Conservation (phyloP, 371 early-diverging fungal species). For the Cladochytrium tenue region DNA sequence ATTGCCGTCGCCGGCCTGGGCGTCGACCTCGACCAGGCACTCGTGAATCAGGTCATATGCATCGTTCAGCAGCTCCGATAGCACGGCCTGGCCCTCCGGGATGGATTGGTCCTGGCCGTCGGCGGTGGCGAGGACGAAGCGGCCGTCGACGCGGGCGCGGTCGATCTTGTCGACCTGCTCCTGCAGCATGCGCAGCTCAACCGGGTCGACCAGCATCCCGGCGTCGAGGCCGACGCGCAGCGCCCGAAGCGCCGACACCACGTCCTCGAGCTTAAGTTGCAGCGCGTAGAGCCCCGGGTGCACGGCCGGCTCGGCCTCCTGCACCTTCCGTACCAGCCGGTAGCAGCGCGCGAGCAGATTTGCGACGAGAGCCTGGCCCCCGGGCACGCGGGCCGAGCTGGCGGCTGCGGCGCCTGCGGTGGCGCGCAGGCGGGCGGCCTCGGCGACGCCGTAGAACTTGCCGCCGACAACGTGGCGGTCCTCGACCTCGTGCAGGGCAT, state of each 20-base stretch:
- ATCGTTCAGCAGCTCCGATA: slow-evolving; percentile 29
- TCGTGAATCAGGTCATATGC: slow-evolving; percentile 41
- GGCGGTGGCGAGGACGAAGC: slow-evolving; percentile 14
- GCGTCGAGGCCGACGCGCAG: slow-evolving; percentile 12
- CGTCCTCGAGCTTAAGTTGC: slow-evolving; percentile 23
- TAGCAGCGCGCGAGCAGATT: slow-evolving; percentile 27
- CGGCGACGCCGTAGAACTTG: slow-evolving; percentile 17
- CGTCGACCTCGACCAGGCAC: slow-evolving; percentile 27
- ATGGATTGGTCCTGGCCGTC: not conserved
- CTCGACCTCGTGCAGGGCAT: slow-evolving; percentile 27
- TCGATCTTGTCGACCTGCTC: slow-evolving; percentile 29
- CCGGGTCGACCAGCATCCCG: slow-evolving; percentile 23
- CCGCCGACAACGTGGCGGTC: slow-evolving; percentile 24
- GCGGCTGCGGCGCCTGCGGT: not conserved
- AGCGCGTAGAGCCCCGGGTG: slow-evolving; percentile 18
- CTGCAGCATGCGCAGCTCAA: slow-evolving; percentile 28
- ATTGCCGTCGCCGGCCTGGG: not conserved
- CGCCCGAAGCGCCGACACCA: slow-evolving; percentile 20
- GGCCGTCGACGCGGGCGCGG: slow-evolving; percentile 22
- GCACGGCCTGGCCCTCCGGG: slow-evolving; percentile 32
- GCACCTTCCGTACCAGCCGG: slow-evolving; percentile 25
- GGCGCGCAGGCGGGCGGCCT: not conserved
- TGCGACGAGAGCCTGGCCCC: slow-evolving; percentile 35
- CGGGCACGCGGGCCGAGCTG: slow-evolving; percentile 13
- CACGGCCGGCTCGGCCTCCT: slow-evolving; percentile 26